Conservation (phyloP, 208 protist genomes). For the Leishmania mexicana region DNA sequence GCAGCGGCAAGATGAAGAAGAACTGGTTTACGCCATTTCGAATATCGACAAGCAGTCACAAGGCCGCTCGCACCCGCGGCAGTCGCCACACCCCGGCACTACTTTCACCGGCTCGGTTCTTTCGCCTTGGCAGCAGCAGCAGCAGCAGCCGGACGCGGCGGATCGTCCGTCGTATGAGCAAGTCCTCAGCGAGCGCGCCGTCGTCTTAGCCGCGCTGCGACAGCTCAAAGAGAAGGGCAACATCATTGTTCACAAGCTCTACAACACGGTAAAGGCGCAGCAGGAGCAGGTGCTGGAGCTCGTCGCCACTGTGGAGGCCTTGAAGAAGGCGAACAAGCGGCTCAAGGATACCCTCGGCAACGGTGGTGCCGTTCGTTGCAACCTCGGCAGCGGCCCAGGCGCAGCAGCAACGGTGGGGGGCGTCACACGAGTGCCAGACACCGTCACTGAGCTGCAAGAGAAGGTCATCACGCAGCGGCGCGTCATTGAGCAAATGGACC, state of each 20-base stretch:
- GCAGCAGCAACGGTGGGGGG: background rate
- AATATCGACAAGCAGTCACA: slow-evolving; percentile 18
- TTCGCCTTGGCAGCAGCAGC: background rate
- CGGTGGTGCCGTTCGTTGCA: background rate
- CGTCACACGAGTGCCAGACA: background rate
- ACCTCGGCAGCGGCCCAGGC: background rate
- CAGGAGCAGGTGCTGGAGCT: slow-evolving; percentile 39
- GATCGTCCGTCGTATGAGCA: slow-evolving; percentile 18
- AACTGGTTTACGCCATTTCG: slow-evolving; percentile 18
- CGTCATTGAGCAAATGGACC: slow-evolving; percentile 43
- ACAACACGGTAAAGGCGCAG: slow-evolving; percentile 35
- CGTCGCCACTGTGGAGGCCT: slow-evolving; percentile 34
- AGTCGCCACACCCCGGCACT: background rate
- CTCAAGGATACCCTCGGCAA: slow-evolving; percentile 18
- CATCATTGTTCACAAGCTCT: slow-evolving; percentile 48
- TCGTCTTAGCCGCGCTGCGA: slow-evolving; percentile 42
- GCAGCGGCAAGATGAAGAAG: slow-evolving; percentile 33
- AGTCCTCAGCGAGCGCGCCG: slow-evolving; percentile 49
- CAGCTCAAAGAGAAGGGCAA: slow-evolving; percentile 57
- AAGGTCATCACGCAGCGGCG: slow-evolving; percentile 30
- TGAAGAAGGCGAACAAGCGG: slow-evolving; percentile 38
- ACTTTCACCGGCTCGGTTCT: background rate
- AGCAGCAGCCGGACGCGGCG: slow-evolving; percentile 3
- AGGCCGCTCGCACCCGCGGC: slow-evolving; percentile 2
- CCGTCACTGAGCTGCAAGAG: slow-evolving; percentile 26